Base-by-base conservation (phyloP, 2,329 filamentous ascomycete genomes). In the Pyrenochaeta sp. region DNA sequence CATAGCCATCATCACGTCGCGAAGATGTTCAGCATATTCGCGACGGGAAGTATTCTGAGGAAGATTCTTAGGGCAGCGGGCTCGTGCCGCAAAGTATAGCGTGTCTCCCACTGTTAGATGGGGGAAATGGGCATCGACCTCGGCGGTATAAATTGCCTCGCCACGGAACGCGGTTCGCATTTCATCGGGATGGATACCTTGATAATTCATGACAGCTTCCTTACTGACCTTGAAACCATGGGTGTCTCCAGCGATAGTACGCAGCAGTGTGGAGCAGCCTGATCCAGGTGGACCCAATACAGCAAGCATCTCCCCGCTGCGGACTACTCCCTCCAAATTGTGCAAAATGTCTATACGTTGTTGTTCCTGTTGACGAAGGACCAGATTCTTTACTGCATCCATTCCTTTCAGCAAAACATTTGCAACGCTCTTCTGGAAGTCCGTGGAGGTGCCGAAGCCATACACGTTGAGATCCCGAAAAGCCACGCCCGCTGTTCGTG, bases 261-360 rank as follows among this genome's bases (percentile, higher is more conserved):
- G 95, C 45, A 96, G 77, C 52, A 95, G 86, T 2, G 90, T 95
- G 11, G 88, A 90, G 69, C 90, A 96, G 39, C 88, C 88, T 48
- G 76, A 77, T 47, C 74, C 77, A 2, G 87, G 87, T 41, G 86
- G 87, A 10, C 87, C 87, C 22, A 90, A 77, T 2, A 90, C 87
- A 11, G 90, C 84, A 19, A 90, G 72, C 85, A 90, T 88, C 75
- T 90, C 87, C 28, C 87, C 87, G 48, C 81, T 82, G 61, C 82
- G 77, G 1, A 90, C 83, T 0, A 89, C 63, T 18, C 87, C 87
- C 51, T 89, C 85, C 43, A 88, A 84, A 58, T 82, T 74, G 50
- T 79, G 81, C 48, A 90, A 71, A 55, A 90, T 90, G 58, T 90
- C 83, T 52, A 88, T 75, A n/a, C n/a, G 51, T 68, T 71, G 47